phyloP scores from a whole-genome alignment of 2,329 filamentous ascomycete genomes.

The Stagonosporopsis rhizophila region DNA sequence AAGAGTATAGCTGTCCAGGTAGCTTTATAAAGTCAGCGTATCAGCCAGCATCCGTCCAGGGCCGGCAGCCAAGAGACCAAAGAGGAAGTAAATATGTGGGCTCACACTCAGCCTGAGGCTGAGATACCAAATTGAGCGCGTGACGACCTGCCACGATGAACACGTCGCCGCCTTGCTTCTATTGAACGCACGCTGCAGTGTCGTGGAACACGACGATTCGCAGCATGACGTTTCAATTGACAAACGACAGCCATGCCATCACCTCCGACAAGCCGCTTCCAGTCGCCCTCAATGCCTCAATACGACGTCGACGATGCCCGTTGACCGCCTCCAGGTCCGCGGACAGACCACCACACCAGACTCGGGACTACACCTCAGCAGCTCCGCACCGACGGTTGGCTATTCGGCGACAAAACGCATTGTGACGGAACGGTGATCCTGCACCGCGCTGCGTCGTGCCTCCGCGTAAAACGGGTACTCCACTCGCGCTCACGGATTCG shows the following conservation, averaged over 20 bases:
- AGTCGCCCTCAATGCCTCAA: background rate
- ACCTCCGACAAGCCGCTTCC: background rate
- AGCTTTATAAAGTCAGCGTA: background rate
- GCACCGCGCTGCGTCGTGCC: slow-evolving; percentile 8
- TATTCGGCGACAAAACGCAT: slow-evolving; percentile 3
- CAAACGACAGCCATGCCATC: background rate
- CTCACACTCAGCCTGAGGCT: background rate
- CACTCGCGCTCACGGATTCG: slow-evolving; percentile 6
- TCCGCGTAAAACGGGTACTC: slow-evolving; percentile 10
- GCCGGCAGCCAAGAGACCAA: background rate
- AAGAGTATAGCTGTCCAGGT: background rate
- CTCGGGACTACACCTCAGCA: background rate
- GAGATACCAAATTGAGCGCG: background rate
- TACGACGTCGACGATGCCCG: background rate
- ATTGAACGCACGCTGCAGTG: background rate
- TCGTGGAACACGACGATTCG: background rate
- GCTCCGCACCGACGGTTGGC: slow-evolving; percentile 3
- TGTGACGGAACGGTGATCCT: slow-evolving; percentile 17
- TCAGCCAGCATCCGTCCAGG: background rate
- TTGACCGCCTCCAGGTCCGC: slow-evolving; percentile 8
- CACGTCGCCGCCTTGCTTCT: background rate
- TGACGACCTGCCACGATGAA: slow-evolving; percentile 6
- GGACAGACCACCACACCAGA: background rate
- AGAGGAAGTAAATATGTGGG: background rate
- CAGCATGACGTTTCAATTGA: background rate